phyloP scores from a whole-genome alignment of 2,329 filamentous ascomycete species.

The Claviceps arundinis region DNA sequence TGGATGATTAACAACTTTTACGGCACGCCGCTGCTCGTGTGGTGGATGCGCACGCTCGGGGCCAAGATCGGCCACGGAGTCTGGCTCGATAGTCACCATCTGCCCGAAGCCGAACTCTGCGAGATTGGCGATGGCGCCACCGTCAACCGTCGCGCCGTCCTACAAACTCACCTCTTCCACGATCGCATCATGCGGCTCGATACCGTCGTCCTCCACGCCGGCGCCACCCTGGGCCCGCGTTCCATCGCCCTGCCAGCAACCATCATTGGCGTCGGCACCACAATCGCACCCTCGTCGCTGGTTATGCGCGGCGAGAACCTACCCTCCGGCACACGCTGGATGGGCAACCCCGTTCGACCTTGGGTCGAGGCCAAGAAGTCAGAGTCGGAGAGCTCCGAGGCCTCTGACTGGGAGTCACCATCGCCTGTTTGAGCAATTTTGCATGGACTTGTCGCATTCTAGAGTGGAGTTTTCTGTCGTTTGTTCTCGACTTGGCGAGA shows the following conservation, averaged over 20 bases:
- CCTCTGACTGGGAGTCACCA: slow-evolving; percentile 3
- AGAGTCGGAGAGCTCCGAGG: slow-evolving; percentile 2
- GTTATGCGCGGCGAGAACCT: slow-evolving; percentile 13
- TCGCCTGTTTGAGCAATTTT: too few species aligned
- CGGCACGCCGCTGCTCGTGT: slow-evolving; percentile 10
- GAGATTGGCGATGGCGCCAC: slow-evolving; percentile 9
- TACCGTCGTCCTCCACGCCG: slow-evolving; percentile 8
- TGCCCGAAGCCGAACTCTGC: slow-evolving; percentile 11
- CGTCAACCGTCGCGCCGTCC: slow-evolving; percentile 10
- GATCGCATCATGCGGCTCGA: slow-evolving; percentile 12
- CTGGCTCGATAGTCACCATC: slow-evolving; percentile 12
- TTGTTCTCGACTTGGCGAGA: too few species aligned
- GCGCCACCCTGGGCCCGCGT: slow-evolving; percentile 10
- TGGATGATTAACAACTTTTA: slow-evolving; percentile 8
- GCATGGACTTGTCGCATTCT: too few species aligned
- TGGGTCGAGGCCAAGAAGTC: slow-evolving; percentile 6
- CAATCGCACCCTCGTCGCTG: slow-evolving; percentile 9
- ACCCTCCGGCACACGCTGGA: slow-evolving; percentile 10
- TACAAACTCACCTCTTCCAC: slow-evolving; percentile 13
- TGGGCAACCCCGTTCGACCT: slow-evolving; percentile 10
- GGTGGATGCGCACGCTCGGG: slow-evolving; percentile 10
- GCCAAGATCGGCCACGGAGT: slow-evolving; percentile 11
- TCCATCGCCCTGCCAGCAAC: slow-evolving; percentile 11
- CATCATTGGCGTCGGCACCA: slow-evolving; percentile 9
- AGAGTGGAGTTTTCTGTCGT: too few species aligned